phyloP scores from a whole-genome alignment of 2,329 filamentous ascomycete genomes.

The Fusarium sp. region DNA sequence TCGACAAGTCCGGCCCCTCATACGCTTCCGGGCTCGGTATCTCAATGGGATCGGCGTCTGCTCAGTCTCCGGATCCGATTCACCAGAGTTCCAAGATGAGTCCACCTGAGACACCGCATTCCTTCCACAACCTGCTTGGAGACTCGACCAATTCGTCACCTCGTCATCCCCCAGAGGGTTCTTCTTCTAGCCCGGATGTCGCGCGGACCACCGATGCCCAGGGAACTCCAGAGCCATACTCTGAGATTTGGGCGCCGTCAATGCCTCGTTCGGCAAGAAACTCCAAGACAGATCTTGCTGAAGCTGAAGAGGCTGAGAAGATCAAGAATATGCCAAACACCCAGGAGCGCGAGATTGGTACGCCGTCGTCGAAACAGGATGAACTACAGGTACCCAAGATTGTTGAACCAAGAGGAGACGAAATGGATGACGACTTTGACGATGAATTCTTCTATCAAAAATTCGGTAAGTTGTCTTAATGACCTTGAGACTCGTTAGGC shows the following conservation, averaged over 20 bases:
- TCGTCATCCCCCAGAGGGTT: slow-evolving; percentile 15
- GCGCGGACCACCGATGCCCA: slow-evolving; percentile 9
- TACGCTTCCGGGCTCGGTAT: slow-evolving; percentile 40
- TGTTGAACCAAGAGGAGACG: slow-evolving; percentile 33
- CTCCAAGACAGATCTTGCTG: neutral
- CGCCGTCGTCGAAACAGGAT: slow-evolving; percentile 11
- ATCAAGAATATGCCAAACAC: slow-evolving; percentile 20
- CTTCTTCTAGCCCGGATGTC: slow-evolving; percentile 23
- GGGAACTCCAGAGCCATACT: slow-evolving; percentile 36
- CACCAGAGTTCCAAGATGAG: slow-evolving; percentile 18
- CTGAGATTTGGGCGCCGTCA: slow-evolving; percentile 44
- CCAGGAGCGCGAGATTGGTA: slow-evolving; percentile 5
- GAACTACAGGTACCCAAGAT: slow-evolving; percentile 17
- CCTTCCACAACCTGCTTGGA: slow-evolving; percentile 40
- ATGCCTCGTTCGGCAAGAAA: slow-evolving; percentile 34
- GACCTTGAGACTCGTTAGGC: neutral
- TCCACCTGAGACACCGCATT: slow-evolving; percentile 44
- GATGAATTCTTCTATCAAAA: slow-evolving; percentile 53
- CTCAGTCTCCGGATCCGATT: slow-evolving; percentile 31
- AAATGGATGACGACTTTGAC: slow-evolving; percentile 45
- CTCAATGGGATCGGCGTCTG: slow-evolving; percentile 21
- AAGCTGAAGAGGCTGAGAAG: slow-evolving; percentile 3
- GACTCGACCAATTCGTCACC: slow-evolving; percentile 12
- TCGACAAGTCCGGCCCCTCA: slow-evolving; percentile 23
- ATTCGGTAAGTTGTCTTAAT: slow-evolving; percentile 46